phyloP scores from a whole-genome alignment of 2,329 filamentous ascomycete species.

The Fusarium secorum region DNA sequence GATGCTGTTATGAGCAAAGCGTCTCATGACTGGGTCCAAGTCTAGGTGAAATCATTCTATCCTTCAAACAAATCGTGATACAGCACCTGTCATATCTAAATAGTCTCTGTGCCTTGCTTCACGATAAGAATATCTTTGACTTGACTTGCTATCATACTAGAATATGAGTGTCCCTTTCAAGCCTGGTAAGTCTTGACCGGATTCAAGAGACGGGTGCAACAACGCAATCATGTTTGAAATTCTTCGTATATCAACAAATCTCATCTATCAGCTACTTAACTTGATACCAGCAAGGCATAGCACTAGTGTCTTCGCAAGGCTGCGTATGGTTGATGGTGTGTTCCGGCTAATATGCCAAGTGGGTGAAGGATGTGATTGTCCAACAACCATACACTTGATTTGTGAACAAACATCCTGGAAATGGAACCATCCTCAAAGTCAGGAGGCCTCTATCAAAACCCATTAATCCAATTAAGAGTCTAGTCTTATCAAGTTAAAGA shows the following conservation, averaged over 20 bases:
- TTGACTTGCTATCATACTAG: neutral
- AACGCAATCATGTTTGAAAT: neutral
- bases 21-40: neutral
- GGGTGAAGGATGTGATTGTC: neutral
- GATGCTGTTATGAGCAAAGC: neutral
- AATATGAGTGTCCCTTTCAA: neutral
- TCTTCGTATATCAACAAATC: neutral
- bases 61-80: neutral
- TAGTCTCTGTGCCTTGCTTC: neutral
- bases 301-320: neutral
- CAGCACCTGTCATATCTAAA: neutral
- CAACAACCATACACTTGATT: neutral
- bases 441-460: neutral
- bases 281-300: neutral
- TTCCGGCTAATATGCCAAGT: slow-evolving; percentile 5
- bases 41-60: neutral
- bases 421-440: neutral
- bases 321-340: neutral
- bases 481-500: neutral
- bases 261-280: neutral
- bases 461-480: neutral
- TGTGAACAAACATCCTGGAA: neutral
- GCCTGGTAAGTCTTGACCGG: neutral
- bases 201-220: neutral
- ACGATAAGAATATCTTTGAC: neutral